Evolutionary conservation across 164 flowering plant genomes (phyloP), one percentile per base, ranked within the genome.

Genomic region (Santalum album): DNA sequence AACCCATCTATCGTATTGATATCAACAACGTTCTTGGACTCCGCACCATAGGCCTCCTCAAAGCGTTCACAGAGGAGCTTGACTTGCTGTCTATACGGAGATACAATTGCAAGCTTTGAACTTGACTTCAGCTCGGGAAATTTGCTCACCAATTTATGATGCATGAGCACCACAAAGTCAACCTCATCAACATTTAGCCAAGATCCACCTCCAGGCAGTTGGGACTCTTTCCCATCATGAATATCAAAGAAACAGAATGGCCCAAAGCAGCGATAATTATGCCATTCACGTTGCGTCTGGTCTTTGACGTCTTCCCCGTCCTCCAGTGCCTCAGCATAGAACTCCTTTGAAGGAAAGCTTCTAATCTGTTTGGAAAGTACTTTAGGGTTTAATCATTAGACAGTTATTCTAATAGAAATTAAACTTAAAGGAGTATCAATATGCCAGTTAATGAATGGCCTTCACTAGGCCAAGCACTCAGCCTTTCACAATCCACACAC

Each of bases 241-340:
- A 89, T 62, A 64, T 92, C 94, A 55, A 92, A 86, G 66, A 92
- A 89, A 74, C 87, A 79, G 69, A 92, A 92, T 24, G 98, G 98
- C n/a, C 90, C 95, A 75, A 83, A 90, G 71, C 97, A 92, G 39
- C 75, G 72, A 55, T 61, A 82, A 1, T 60, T 65, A 70, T 92
- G 99, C 97, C 97, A 92, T 34, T 56, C 38, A 47, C 95, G 90
- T 43, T 35, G 51, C 19, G 96, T 92, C 62, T 74, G 76, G 17
- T 38, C 57, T 53, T 48, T 59, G 20, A 92, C 69, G 71, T 79
- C 75, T 35, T 81, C 75, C n/a, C 89, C 97, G 77, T 90, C 99
- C 59, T 83, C 85, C 60, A 89, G 65, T 38, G 76, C 78, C 56
- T 76, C 85, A 20, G 63, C 54, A 69, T 92, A 92, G 66, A 92